These are phyloP conservation scores for Sonneratia alba DNA, from an alignment of 345 rosid genomes.

Conservation along the genomic window DNA sequence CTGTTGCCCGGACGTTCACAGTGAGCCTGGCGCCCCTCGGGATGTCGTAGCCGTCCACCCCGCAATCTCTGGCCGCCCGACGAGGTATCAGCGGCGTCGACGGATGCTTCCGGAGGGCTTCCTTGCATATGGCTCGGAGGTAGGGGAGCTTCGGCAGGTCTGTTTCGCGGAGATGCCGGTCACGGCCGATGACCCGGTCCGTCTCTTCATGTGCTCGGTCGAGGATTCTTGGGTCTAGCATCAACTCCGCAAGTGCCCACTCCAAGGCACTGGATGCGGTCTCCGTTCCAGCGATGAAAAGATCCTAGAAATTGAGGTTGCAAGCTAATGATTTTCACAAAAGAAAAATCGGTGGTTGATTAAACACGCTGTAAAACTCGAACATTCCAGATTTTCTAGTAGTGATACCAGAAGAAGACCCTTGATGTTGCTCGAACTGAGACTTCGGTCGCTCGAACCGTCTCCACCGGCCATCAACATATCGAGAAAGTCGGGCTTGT, in stretches of 20 bases:
- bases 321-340: no score
- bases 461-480: conserved; percentile 23
- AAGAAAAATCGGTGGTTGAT: background rate
- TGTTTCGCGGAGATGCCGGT: conserved; percentile 22
- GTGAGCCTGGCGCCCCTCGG: conserved; percentile 32
- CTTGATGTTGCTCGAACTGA: conserved; percentile 36
- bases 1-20: conserved; percentile 59
- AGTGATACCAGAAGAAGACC: conserved; percentile 33
- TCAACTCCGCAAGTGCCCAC: conserved; percentile 47
- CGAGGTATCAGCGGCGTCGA: conserved; percentile 49
- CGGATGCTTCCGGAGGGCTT: conserved; percentile 41
- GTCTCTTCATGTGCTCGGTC: conserved; percentile 33
- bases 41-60: conserved; percentile 38
- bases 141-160: conserved; percentile 21
- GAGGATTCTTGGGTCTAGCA: conserved; percentile 26
- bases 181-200: conserved; percentile 40
- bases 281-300: conserved; percentile 60
- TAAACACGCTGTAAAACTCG: background rate
- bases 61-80: conserved; percentile 25
- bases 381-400: no score
- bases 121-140: conserved; percentile 42
- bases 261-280: conserved; percentile 58
- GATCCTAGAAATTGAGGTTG: conserved; percentile 19
- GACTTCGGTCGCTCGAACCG: conserved; percentile 20
- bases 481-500: conserved; percentile 50